These are phyloP conservation scores for Cephalotrichum gorgonifer DNA, from an alignment of 2,329 filamentous ascomycete species.

Conservation along the genomic window DNA sequence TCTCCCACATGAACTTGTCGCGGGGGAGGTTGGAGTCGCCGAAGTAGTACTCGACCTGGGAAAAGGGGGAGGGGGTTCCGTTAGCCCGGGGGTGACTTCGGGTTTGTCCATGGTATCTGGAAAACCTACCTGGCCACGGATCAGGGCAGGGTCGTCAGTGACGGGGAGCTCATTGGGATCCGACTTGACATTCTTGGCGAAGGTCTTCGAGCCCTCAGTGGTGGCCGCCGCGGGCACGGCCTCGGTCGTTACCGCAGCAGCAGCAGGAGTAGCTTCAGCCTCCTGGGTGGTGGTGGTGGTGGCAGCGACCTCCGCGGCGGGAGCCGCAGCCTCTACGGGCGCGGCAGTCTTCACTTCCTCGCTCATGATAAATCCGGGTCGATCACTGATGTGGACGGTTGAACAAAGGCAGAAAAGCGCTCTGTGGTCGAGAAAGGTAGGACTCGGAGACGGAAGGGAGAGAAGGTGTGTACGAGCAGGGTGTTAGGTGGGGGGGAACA, in stretches of 20 bases:
- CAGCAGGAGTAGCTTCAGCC: constrained; percentile 13
- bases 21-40: constrained; percentile 80
- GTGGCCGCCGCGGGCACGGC: constrained; percentile 11
- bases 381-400: not conserved
- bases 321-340: constrained; percentile 7
- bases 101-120: not conserved
- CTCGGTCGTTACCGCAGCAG: constrained; percentile 7
- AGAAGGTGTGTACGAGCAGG: constrained; percentile 1
- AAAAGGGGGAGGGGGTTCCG: not conserved
- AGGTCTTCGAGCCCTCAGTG: constrained; percentile 9
- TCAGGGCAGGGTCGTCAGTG: constrained; percentile 67
- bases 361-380: constrained; percentile 1
- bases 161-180: constrained; percentile 58
- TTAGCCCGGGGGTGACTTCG: not conserved
- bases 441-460: constrained; percentile 6
- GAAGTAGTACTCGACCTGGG: constrained; percentile 90
- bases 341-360: constrained; percentile 2
- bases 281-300: constrained; percentile 13
- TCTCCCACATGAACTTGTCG: constrained; percentile 78
- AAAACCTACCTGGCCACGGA: constrained; percentile 66
- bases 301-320: constrained; percentile 13
- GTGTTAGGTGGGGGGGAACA: not conserved
- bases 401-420: not conserved
- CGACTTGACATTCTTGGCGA: constrained; percentile 55
- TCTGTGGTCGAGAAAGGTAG: constrained; percentile 1